These are phyloP conservation scores for Fusarium scirpi DNA, from an alignment of 2,329 filamentous ascomycete genomes.

Conservation along the genomic window DNA sequence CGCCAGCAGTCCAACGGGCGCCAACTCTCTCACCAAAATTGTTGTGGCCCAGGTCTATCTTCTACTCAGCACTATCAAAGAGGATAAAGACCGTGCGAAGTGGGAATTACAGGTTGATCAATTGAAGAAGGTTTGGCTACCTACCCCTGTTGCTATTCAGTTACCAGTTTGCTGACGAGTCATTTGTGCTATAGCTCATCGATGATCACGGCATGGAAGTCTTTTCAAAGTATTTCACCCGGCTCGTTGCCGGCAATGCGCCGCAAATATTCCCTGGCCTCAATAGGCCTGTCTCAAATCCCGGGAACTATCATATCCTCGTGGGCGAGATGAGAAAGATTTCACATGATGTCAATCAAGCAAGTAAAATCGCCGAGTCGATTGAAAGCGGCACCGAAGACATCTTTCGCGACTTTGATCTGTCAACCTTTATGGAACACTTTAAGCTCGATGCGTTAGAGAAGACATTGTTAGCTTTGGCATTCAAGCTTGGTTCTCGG, in stretches of 20 bases:
- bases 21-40: slow-evolving; percentile 84
- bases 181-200: slow-evolving; percentile 73
- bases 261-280: slow-evolving; percentile 87
- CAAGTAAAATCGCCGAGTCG: slow-evolving; percentile 90
- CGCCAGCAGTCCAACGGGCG: slow-evolving; percentile 72
- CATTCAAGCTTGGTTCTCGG: slow-evolving; percentile 86
- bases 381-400: slow-evolving; percentile 93
- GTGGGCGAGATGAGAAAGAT: slow-evolving; percentile 89
- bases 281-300: slow-evolving; percentile 77
- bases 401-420: slow-evolving; percentile 93
- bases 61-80: slow-evolving; percentile 91
- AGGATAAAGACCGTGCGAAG: slow-evolving; percentile 90
- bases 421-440: slow-evolving; percentile 95
- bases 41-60: slow-evolving; percentile 96
- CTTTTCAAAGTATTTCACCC: slow-evolving; percentile 94
- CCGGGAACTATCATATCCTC: slow-evolving; percentile 86
- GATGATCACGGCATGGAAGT: slow-evolving; percentile 99
- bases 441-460: slow-evolving; percentile 92
- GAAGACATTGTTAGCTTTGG: slow-evolving; percentile 87
- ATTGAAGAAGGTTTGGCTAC: slow-evolving; percentile 80
- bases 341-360: slow-evolving; percentile 81
- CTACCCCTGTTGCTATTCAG: not conserved
- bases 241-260: slow-evolving; percentile 91
- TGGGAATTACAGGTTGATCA: slow-evolving; percentile 93
- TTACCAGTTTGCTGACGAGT: slow-evolving; percentile 36